Evolutionary conservation across 2,329 filamentous ascomycete species (phyloP), one percentile per base, ranked within the genome.

Genomic region (Thermothelomyces thermophilus): DNA sequence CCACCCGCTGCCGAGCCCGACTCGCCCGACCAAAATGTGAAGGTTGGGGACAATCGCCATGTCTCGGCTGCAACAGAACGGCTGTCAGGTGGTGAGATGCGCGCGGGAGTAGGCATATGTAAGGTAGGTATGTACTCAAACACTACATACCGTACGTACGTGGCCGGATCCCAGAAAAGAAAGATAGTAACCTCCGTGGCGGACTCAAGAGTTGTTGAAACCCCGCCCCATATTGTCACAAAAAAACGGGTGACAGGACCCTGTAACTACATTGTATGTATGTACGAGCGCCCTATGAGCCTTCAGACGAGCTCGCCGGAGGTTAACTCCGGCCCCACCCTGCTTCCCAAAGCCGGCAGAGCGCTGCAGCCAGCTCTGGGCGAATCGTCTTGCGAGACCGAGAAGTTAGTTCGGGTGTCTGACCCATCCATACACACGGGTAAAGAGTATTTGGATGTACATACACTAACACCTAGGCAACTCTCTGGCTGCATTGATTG

Each of bases 321-420:
- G 5, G 48, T 35, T 50, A 36, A 50, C 28, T 50, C 48, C 48
- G 41, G 48, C 22, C 41, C 47, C 47, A 41, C 43, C 9, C 6
- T n/a, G 14, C 20, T 9, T 20, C 10, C 43, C 17, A 31, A 30
- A 46, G 11, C 11, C 36, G 36, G 28, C 10, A 9, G 24, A 26
- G 24, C 9, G 24, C 26, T 3, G 36, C 45, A 44, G 8, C 16
- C 5, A 33, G 19, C 4, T 16, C 24, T 36, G 30, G 22, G 33
- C 43, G 24, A 46, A 46, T 46, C 8, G 43, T 22, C 4, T 37
- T 20, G 14, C 11, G 30, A 4, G 17, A 13, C n/a, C n/a, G n/a
- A n/a, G n/a, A n/a, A n/a, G n/a, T n/a, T n/a, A n/a, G n/a, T n/a
- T n/a, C n/a, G n/a, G n/a, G n/a, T n/a, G n/a, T n/a, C n/a, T n/a